A percentile compares a stretch with the other conserved stretches of the same genome.
These are phyloP conservation scores for Ceratobasidium papillatum DNA, from an alignment of 1,284 basidiomycete genomes.

Conservation along the genomic window DNA sequence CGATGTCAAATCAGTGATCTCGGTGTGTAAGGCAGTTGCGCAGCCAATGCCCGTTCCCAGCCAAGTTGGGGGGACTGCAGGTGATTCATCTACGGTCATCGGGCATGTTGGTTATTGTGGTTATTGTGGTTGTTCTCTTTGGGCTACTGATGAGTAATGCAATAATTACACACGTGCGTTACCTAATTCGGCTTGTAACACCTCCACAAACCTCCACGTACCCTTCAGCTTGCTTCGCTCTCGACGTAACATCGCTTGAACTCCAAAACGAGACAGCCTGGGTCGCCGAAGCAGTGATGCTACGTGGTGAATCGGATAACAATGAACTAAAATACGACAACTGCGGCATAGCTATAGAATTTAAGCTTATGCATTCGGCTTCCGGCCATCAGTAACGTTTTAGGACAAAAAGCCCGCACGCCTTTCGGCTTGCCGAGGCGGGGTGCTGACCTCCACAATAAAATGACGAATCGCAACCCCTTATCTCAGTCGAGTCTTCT, in stretches of 20 bases:
- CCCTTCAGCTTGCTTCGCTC: background rate
- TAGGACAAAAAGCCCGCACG: conserved; percentile 11
- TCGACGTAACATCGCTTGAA: background rate
- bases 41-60: background rate
- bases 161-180: conserved; percentile 13
- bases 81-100: conserved; percentile 10
- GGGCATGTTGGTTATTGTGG: background rate
- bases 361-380: background rate
- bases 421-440: background rate
- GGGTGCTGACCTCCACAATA: background rate
- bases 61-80: background rate
- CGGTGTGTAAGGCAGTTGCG: background rate
- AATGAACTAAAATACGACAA: background rate
- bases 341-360: background rate
- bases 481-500: conserved; percentile 26
- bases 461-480: conserved; percentile 14
- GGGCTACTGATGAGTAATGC: too few species aligned
- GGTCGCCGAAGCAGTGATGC: background rate
- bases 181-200: background rate
- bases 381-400: background rate
- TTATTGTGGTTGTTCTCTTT: background rate
- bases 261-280: background rate
- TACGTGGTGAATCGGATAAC: background rate
- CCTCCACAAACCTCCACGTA: conserved; percentile 20
- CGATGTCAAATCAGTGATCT: background rate